Evolutionary conservation across 2,329 filamentous ascomycete genomes (phyloP).

Genomic region (Beauveria scarabaeidicola): DNA sequence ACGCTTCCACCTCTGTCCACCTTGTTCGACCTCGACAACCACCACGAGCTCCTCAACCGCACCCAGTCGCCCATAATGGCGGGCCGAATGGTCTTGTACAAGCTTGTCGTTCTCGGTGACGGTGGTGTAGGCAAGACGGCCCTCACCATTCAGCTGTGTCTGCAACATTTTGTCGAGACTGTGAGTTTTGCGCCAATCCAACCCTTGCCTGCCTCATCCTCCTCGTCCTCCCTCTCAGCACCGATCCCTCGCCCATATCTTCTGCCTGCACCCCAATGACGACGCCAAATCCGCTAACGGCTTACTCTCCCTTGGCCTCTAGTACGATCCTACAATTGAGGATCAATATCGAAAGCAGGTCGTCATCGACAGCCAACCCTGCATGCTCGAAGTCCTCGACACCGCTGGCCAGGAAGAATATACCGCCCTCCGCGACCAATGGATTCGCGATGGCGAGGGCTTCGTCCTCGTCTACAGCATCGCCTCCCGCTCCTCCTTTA

Average conservation of each 20-base stretch:
- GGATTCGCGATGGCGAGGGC: constrained; percentile 95
- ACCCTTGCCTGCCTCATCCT: not conserved
- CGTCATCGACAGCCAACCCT: constrained; percentile 88
- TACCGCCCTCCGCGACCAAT: constrained; percentile 91
- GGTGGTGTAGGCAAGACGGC: constrained; percentile 92
- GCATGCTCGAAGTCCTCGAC: constrained; percentile 95
- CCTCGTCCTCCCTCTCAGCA: not conserved
- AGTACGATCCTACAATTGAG: constrained; percentile 84
- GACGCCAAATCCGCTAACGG: not conserved
- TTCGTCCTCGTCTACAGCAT: constrained; percentile 98
- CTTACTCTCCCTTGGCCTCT: constrained; percentile 4
- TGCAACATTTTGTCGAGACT: constrained; percentile 98
- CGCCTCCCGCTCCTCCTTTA: constrained; percentile 90
- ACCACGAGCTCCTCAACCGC: constrained; percentile 2
- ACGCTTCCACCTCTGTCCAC: not conserved
- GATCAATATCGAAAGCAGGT: constrained; percentile 84
- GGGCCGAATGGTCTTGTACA: constrained; percentile 92
- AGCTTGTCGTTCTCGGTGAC: constrained; percentile 89
- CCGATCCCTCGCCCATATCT: not conserved
- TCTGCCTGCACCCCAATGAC: not conserved
- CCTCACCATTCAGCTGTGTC: constrained; percentile 89
- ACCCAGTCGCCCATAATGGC: constrained; percentile 50
- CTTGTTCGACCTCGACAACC: not conserved
- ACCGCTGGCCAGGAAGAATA: constrained; percentile 98
- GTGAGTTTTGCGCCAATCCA: constrained; percentile 35